Percentiles rank a stretch among this genome's conserved stretches.
Evolutionary conservation across 2,329 filamentous ascomycete species (phyloP).

Genomic region (Penicillium oxalicum): DNA sequence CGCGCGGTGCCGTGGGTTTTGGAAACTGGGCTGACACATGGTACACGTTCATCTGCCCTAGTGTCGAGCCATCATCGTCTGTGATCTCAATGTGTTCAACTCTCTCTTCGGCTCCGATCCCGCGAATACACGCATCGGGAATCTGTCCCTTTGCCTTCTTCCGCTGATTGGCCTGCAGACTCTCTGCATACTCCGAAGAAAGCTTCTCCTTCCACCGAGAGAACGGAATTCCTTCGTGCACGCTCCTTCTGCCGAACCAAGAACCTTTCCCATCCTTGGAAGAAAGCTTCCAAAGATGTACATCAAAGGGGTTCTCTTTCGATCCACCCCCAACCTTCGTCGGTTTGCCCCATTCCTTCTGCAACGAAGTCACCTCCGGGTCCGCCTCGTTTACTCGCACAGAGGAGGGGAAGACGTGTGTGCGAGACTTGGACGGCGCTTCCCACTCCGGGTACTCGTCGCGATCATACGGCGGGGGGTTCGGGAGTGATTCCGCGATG

Average conservation of each 20-base stretch:
- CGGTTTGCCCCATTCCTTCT: slow-evolving; percentile 79
- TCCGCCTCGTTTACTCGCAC: slow-evolving; percentile 47
- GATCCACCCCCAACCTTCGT: slow-evolving; percentile 51
- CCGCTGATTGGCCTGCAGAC: slow-evolving; percentile 62
- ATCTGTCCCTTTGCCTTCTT: slow-evolving; percentile 61
- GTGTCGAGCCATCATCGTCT: slow-evolving; percentile 29
- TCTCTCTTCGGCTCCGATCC: slow-evolving; percentile 73
- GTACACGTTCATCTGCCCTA: slow-evolving; percentile 55
- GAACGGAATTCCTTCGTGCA: slow-evolving; percentile 74
- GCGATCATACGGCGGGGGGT: slow-evolving; percentile 36
- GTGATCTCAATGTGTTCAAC: slow-evolving; percentile 59
- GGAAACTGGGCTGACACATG: slow-evolving; percentile 86
- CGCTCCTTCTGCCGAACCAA: slow-evolving; percentile 82
- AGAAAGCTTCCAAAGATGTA: slow-evolving; percentile 72
- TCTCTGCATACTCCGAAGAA: slow-evolving; percentile 72
- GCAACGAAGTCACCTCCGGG: slow-evolving; percentile 55
- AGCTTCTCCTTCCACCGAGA: slow-evolving; percentile 71
- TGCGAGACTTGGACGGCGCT: slow-evolving; percentile 33
- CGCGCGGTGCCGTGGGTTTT: slow-evolving; percentile 77
- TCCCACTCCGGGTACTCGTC: slow-evolving; percentile 32
- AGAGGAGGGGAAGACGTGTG: slow-evolving; percentile 48
- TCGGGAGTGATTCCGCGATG: slow-evolving; percentile 71
- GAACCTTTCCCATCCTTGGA: slow-evolving; percentile 75
- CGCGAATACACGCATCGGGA: slow-evolving; percentile 71
- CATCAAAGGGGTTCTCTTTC: slow-evolving; percentile 67